phyloP scores from a whole-genome alignment of 257 asterid genomes.

The Phtheirospermum japonicum region DNA sequence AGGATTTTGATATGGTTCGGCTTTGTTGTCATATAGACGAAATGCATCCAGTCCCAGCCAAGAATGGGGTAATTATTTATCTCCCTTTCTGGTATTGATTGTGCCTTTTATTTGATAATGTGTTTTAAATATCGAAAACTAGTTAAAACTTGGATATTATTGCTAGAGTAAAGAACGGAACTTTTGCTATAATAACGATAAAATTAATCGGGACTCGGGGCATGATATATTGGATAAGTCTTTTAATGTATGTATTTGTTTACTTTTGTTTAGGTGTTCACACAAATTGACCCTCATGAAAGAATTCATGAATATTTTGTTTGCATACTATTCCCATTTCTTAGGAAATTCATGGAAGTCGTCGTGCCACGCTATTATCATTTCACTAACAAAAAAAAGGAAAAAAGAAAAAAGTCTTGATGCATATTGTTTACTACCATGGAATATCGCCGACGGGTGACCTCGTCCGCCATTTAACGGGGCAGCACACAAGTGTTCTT shows the following conservation, averaged over 20 bases:
- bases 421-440: not conserved
- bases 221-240: too few relatives aligned
- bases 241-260: not conserved
- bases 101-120: not conserved
- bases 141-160: not conserved
- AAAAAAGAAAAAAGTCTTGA: not conserved
- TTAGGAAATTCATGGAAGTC: too few relatives aligned
- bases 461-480: conserved; percentile 66
- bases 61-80: conserved; percentile 62
- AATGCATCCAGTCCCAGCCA: conserved; percentile 75
- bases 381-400: not conserved
- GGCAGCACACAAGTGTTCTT: conserved; percentile 70
- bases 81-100: not conserved
- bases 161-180: not conserved
- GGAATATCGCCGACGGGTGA: conserved; percentile 37
- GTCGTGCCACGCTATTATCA: not conserved
- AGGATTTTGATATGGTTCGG: conserved; percentile 79
- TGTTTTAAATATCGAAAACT: not conserved
- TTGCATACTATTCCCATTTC: not conserved
- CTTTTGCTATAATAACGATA: too few relatives aligned
- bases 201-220: not conserved
- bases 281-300: not conserved
- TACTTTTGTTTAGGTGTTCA: not conserved
- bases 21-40: conserved; percentile 91
- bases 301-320: not conserved